A percentile compares a stretch with the other conserved stretches of the same genome.
These are phyloP conservation scores for Volvariella surrecta DNA, from an alignment of 1,284 basidiomycete genomes.

Conservation along the genomic window DNA sequence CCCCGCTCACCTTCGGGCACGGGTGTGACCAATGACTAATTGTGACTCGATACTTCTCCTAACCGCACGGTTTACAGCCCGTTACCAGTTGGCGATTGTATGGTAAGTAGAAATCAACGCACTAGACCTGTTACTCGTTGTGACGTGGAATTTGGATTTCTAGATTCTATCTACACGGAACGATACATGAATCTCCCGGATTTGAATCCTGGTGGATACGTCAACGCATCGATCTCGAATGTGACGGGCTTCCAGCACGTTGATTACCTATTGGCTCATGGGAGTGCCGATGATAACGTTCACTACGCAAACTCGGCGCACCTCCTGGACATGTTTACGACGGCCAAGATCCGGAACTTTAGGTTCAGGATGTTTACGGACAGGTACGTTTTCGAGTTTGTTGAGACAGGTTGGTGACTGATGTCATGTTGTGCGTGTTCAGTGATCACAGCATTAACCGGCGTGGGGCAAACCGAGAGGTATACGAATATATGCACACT, in stretches of 20 bases:
- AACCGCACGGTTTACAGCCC: conserved; percentile 39
- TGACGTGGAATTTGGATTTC: conserved; percentile 7
- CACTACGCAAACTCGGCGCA: conserved; percentile 90
- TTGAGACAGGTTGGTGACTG: neutral
- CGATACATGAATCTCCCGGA: conserved; percentile 90
- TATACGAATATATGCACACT: conserved; percentile 80
- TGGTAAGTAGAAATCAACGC: conserved; percentile 36
- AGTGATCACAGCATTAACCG: conserved; percentile 74
- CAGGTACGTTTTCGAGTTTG: conserved; percentile 41
- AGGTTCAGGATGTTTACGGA: conserved; percentile 96
- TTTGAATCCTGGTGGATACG: conserved; percentile 77
- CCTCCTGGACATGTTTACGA: conserved; percentile 87
- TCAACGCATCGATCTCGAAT: conserved; percentile 77
- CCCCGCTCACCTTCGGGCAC: neutral
- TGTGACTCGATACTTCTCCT: conserved; percentile 5
- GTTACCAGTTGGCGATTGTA: conserved; percentile 85
- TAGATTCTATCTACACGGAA: conserved; percentile 89
- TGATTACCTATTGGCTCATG: conserved; percentile 85
- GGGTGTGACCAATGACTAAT: no score
- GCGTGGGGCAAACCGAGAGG: conserved; percentile 74
- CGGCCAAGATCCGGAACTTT: conserved; percentile 67
- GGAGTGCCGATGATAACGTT: conserved; percentile 91
- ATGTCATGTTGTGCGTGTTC: conserved; percentile 10
- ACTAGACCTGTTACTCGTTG: conserved; percentile 11
- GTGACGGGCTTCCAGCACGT: conserved; percentile 76